Conservation (phyloP, 2,329 filamentous ascomycete genomes). For the Hymenoscyphus repandus region DNA sequence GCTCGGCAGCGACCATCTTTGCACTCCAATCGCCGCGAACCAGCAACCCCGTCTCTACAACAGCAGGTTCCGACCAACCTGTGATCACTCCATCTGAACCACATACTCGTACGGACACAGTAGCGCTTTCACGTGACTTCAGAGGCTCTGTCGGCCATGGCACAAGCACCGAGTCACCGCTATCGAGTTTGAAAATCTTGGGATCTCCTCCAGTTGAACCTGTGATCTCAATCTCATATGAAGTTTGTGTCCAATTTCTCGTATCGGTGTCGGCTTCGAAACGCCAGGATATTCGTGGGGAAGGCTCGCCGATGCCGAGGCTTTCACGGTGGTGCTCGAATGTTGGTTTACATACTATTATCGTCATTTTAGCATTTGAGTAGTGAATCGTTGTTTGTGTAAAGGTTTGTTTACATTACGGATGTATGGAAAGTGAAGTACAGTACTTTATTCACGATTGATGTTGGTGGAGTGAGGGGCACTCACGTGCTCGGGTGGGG, state of each 20-base stretch:
- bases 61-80: slow-evolving; percentile 28
- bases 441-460: too few relatives aligned
- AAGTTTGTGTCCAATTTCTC: slow-evolving; percentile 38
- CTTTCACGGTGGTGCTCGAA: slow-evolving; percentile 27
- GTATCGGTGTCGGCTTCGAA: slow-evolving; percentile 35
- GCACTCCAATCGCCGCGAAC: slow-evolving; percentile 30
- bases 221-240: slow-evolving; percentile 40
- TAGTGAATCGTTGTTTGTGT: too few relatives aligned
- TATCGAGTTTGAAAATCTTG: slow-evolving; percentile 8
- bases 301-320: slow-evolving; percentile 40
- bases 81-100: slow-evolving; percentile 18
- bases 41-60: slow-evolving; percentile 34
- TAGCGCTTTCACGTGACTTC: slow-evolving; percentile 25
- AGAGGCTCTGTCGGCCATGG: slow-evolving; percentile 39
- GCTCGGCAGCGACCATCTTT: slow-evolving; percentile 22
- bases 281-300: slow-evolving; percentile 43
- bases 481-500: too few relatives aligned
- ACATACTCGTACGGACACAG: slow-evolving; percentile 27
- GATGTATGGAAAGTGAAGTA: too few relatives aligned
- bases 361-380: neutral
- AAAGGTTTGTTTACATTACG: too few relatives aligned
- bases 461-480: too few relatives aligned
- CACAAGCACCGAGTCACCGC: slow-evolving; percentile 35
- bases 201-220: slow-evolving; percentile 7
- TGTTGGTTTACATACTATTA: slow-evolving; percentile 4